Conservation (phyloP, 2,329 filamentous ascomycete genomes). For the Xylariomycetidae sp. region DNA sequence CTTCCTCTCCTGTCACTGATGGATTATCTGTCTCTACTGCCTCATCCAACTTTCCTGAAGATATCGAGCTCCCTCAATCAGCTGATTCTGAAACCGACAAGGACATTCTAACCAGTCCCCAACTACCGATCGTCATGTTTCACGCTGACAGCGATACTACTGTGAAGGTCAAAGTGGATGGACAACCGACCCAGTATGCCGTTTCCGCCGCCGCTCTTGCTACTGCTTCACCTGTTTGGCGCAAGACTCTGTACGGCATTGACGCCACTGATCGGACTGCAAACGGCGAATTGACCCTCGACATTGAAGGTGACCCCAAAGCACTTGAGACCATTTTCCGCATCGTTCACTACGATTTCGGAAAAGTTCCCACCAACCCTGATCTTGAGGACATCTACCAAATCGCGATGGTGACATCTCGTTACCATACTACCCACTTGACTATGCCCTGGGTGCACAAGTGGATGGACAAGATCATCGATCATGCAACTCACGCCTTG, state of each 20-base stretch:
- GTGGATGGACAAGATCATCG: conserved; percentile 12
- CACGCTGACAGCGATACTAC: conserved; percentile 9
- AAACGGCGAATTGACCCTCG: conserved; percentile 7
- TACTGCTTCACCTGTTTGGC: conserved; percentile 17
- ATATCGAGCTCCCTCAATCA: conserved; percentile 5
- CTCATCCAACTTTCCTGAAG: conserved; percentile 1
- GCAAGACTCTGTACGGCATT: conserved; percentile 10
- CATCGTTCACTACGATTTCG: conserved; percentile 22
- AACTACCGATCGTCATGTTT: conserved; percentile 6
- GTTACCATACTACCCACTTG: conserved; percentile 19
- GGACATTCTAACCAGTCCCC: no score
- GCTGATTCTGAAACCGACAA: no score
- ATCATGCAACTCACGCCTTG: conserved; percentile 3
- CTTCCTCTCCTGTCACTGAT: no score
- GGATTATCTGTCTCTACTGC: neutral
- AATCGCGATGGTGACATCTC: conserved; percentile 10
- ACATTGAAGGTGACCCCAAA: conserved; percentile 11
- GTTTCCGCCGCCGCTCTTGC: conserved; percentile 14
- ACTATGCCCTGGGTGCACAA: conserved; percentile 19
- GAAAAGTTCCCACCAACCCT: conserved; percentile 9
- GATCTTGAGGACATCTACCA: conserved; percentile 17
- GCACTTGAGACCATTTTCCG: conserved; percentile 15
- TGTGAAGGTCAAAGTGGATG: conserved; percentile 2
- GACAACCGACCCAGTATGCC: conserved; percentile 5
- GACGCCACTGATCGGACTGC: neutral